Base-by-base conservation (phyloP, 495 filamentous ascomycete genomes). In the Sphaerosporella brunnea region DNA sequence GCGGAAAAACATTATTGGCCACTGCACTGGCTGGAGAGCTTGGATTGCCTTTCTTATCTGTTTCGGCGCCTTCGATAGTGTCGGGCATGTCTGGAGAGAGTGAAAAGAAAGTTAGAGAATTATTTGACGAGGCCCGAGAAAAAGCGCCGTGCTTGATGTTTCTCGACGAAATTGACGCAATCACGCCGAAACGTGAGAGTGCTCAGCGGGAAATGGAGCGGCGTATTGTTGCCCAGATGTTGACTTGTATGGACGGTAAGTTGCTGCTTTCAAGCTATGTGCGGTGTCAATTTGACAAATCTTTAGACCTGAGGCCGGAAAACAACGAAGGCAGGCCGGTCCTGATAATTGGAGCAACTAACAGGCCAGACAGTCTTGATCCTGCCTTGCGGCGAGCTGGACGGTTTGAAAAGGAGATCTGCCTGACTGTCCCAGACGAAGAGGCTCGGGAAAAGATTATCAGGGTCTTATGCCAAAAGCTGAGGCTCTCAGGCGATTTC, bases 171-270 rank as follows among this genome's bases (percentile, higher is more conserved):
- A 93, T 95, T 51, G 90, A 97, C 62, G 82, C 84, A 13, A 93
- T 95, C 51, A 90, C 90, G 32, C 85, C 85, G 3, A 95, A 94
- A 64, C 71, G 88, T 36, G 90, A 95, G 59, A 88, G 76, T 55
- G 83, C 87, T n/a, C 86, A 93, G 58, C 75, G 85, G 54, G 85
- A 93, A 58, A 96, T 96, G 88, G 88, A 96, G 64, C 86, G 87
- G 64, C 68, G 88, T 38, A 96, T 96, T 58, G 88, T 96, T 16
- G 83, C 87, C 1, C 87, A 95, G 63, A 74, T 96, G 53, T 68
- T 93, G 49, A 88, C 83, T 9, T 90, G 83, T 53, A 61, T 61
- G 58, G 49, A 69, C 66, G 67, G 66, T 68, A 21, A 46, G 11
- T 5, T 4, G 4, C 81, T 86, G 79, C 82, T 85, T 52, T n/a